Conservation (phyloP, 306 rosid species). For the Quercus robur region DNA sequence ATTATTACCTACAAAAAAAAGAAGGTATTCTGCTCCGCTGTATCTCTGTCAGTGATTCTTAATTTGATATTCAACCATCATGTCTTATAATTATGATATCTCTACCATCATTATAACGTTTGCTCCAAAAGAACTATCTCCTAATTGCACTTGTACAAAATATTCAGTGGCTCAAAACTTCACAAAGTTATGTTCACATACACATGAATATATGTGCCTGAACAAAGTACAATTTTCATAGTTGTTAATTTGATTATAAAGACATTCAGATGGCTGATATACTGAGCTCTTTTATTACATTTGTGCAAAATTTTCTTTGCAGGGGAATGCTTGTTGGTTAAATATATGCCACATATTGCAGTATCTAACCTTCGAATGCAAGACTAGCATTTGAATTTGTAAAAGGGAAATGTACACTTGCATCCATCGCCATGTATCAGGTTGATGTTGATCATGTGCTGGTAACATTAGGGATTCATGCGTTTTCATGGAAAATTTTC, state of each 20-base stretch:
- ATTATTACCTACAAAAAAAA: too few species aligned
- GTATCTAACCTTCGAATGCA: not conserved
- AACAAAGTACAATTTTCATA: not conserved
- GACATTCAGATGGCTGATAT: not conserved
- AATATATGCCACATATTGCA: not conserved
- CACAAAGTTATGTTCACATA: not conserved
- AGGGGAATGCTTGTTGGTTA: not conserved
- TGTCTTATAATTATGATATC: not conserved
- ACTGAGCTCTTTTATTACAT: not conserved
- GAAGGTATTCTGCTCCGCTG: too few species aligned
- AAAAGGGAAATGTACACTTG: not conserved
- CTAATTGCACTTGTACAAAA: not conserved
- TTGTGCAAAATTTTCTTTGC: not conserved
- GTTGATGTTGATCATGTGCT: not conserved
- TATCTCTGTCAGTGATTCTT: not conserved
- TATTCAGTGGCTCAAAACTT: not conserved
- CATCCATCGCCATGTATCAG: not conserved
- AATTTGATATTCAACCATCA: not conserved
- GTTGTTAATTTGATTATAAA: not conserved
- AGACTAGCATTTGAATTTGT: not conserved
- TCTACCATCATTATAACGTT: not conserved
- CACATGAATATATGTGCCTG: not conserved
- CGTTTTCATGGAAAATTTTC: not conserved
- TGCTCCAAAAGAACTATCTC: not conserved
- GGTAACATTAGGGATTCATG: not conserved